Conservation (phyloP, 2,329 filamentous ascomycete genomes). For the Ceratocystis eucalypticola region DNA sequence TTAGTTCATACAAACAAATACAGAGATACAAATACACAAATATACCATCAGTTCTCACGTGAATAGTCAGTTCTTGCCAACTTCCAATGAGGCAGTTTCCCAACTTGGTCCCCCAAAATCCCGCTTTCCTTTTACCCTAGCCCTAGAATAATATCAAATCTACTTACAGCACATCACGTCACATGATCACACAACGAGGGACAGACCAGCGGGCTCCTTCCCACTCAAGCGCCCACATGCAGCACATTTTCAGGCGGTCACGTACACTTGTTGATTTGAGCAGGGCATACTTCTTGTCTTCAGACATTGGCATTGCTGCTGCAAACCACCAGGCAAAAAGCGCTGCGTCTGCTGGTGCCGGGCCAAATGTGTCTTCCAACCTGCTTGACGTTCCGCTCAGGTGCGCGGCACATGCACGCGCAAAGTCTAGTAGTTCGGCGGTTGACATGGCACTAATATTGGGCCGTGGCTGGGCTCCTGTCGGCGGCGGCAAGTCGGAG, state of each 20-base stretch:
- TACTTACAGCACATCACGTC: background rate
- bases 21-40: background rate
- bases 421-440: slow-evolving; percentile 51
- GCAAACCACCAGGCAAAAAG: slow-evolving; percentile 86
- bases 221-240: slow-evolving; percentile 61
- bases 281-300: slow-evolving; percentile 66
- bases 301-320: slow-evolving; percentile 61
- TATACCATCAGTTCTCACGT: background rate
- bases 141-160: background rate
- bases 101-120: background rate
- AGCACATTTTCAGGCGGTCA: slow-evolving; percentile 70
- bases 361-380: slow-evolving; percentile 58
- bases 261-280: slow-evolving; percentile 62
- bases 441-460: slow-evolving; percentile 46
- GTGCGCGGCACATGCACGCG: slow-evolving; percentile 46
- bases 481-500: slow-evolving; percentile 7
- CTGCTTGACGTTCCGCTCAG: slow-evolving; percentile 51
- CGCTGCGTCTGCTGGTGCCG: slow-evolving; percentile 61
- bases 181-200: slow-evolving; percentile 10
- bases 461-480: background rate
- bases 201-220: slow-evolving; percentile 59
- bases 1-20: background rate
- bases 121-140: background rate
- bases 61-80: background rate
- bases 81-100: background rate